Conservation (phyloP, 2,329 filamentous ascomycete species). For the Herpomyces periplanetae region DNA sequence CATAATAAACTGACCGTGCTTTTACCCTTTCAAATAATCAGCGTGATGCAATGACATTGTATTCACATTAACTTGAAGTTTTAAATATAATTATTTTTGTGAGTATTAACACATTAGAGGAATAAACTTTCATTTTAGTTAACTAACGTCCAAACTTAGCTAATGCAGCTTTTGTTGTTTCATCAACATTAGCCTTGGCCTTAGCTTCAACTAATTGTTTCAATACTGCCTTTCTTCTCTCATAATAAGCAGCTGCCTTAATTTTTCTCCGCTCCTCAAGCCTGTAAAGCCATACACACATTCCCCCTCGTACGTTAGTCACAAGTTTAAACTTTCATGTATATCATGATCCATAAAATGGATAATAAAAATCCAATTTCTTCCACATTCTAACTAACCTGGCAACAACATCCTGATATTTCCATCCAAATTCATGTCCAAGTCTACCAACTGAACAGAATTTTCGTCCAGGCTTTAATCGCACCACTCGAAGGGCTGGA, state of each 20-base stretch:
- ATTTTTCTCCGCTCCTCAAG: constrained; percentile 98
- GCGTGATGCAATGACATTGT: no score
- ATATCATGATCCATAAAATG: constrained; percentile 1
- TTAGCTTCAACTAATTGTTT: constrained; percentile 68
- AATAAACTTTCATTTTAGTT: no score
- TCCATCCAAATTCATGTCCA: constrained; percentile 98
- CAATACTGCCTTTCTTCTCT: constrained; percentile 89
- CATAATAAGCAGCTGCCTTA: constrained; percentile 96
- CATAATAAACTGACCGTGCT: no score
- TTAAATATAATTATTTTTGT: no score
- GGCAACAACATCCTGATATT: constrained; percentile 97
- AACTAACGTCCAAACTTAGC: constrained; percentile 62
- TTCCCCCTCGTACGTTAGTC: constrained; percentile 4
- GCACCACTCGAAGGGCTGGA: constrained; percentile 79
- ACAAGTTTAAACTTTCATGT: background rate
- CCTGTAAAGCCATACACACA: constrained; percentile 12
- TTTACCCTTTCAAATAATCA: no score
- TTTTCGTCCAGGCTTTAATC: constrained; percentile 95
- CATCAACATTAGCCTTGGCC: constrained; percentile 56
- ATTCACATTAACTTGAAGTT: no score
- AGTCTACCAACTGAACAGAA: constrained; percentile 97
- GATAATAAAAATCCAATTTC: constrained; percentile 1
- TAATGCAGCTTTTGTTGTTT: constrained; percentile 56
- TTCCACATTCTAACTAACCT: constrained; percentile 23
- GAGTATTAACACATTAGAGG: no score